phyloP scores from a whole-genome alignment of 2,329 filamentous ascomycete species.

The Pyrenochaeta sp. region DNA sequence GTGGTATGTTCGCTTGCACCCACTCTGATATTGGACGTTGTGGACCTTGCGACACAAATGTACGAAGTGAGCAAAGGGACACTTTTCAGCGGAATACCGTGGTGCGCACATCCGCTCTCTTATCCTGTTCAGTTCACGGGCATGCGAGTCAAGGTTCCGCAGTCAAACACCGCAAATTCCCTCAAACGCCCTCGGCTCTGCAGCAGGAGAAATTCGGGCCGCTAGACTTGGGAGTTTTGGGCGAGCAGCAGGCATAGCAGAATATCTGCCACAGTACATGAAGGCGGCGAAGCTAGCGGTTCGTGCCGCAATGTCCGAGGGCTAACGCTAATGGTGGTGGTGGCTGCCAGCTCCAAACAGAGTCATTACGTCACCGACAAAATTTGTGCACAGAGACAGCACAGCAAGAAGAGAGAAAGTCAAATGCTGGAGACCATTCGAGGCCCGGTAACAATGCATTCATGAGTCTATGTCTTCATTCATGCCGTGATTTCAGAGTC shows the following conservation, averaged over 20 bases:
- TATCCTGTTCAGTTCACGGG: too few relatives aligned
- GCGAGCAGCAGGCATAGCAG: too few relatives aligned
- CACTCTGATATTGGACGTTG: too few relatives aligned
- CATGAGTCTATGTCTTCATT: constrained; percentile 25
- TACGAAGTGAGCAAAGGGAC: too few relatives aligned
- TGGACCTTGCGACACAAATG: too few relatives aligned
- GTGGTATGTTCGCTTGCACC: too few relatives aligned
- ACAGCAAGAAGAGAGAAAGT: background rate
- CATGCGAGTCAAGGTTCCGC: too few relatives aligned
- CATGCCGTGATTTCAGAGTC: constrained; percentile 25
- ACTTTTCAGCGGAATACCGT: too few relatives aligned
- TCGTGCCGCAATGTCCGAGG: background rate
- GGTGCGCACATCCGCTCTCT: too few relatives aligned
- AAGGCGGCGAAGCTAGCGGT: background rate
- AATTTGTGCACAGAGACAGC: background rate
- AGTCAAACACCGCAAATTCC: background rate
- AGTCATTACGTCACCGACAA: background rate
- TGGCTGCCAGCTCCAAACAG: background rate
- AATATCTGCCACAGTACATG: background rate
- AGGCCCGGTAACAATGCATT: constrained; percentile 20
- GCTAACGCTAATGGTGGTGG: background rate
- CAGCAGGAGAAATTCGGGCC: background rate
- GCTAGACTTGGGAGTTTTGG: too few relatives aligned
- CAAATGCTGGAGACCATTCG: constrained; percentile 1
- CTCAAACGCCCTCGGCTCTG: background rate